Conservation (phyloP, 2,329 filamentous ascomycete genomes). For the Neodidymelliopsis sp. region DNA sequence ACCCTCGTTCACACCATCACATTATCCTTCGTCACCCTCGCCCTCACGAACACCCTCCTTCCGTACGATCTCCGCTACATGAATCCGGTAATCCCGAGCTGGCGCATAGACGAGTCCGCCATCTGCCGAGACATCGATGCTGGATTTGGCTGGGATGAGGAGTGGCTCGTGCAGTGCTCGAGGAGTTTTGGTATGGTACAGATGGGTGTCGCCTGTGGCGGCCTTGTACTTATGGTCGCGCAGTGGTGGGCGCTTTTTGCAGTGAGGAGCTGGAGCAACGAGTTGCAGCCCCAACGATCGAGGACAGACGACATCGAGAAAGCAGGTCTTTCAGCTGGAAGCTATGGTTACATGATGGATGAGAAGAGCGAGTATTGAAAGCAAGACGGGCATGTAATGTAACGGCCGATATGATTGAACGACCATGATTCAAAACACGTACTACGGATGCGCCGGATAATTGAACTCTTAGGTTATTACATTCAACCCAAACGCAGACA, state of each 20-base stretch:
- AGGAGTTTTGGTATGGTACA: constrained; percentile 34
- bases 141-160: constrained; percentile 38
- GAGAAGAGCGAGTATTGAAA: constrained; percentile 20
- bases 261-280: constrained; percentile 39
- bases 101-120: constrained; percentile 29
- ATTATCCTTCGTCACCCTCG: constrained; percentile 37
- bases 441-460: neutral
- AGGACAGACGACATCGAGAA: constrained; percentile 26
- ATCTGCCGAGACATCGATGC: constrained; percentile 39
- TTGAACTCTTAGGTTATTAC: neutral
- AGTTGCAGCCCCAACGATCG: constrained; percentile 13
- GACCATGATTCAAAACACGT: neutral
- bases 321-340: constrained; percentile 10
- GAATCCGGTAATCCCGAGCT: constrained; percentile 33
- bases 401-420: constrained; percentile 16
- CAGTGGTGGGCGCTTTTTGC: constrained; percentile 47
- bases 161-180: constrained; percentile 40
- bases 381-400: constrained; percentile 7
- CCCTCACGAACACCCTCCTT: constrained; percentile 34
- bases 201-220: constrained; percentile 29
- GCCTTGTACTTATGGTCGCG: constrained; percentile 36
- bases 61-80: constrained; percentile 28
- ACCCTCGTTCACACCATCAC: constrained; percentile 35
- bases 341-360: constrained; percentile 1
- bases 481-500: neutral